A percentile compares a stretch with the other conserved stretches of the same genome.
phyloP scores from a whole-genome alignment of 768 basidiomycete genomes.

The Xerocomus brunneocitrinus region DNA sequence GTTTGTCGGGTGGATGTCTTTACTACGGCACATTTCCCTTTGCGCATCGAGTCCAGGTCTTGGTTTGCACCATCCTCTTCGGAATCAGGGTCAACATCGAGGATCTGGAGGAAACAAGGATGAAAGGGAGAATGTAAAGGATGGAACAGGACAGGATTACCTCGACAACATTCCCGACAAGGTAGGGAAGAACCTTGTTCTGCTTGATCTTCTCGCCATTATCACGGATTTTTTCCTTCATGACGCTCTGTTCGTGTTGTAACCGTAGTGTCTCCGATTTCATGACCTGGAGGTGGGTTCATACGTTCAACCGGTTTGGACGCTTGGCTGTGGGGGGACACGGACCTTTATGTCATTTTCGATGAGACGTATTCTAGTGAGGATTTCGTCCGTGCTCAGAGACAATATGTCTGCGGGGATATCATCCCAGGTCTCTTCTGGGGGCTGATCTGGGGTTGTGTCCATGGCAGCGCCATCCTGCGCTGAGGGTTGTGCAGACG shows the following conservation, averaged over 20 bases:
- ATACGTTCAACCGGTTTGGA: background rate
- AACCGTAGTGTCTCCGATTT: conserved; percentile 88
- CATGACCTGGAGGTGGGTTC: conserved; percentile 71
- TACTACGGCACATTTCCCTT: conserved; percentile 97
- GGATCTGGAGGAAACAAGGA: conserved; percentile 52
- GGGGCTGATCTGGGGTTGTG: conserved; percentile 62
- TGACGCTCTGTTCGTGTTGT: conserved; percentile 90
- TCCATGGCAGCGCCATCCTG: conserved; percentile 55
- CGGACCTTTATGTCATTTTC: conserved; percentile 94
- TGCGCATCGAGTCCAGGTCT: conserved; percentile 92
- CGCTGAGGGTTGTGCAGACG: conserved; percentile 28
- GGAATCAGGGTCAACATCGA: conserved; percentile 89
- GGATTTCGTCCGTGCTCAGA: conserved; percentile 79
- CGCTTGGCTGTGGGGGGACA: background rate
- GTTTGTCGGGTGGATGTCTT: conserved; percentile 99
- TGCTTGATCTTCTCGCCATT: conserved; percentile 99
- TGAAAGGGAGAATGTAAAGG: background rate
- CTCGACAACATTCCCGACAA: conserved; percentile 97
- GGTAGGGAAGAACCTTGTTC: conserved; percentile 97
- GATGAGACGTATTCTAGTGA: conserved; percentile 85
- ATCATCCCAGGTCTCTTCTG: conserved; percentile 85
- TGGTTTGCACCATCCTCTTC: conserved; percentile 96
- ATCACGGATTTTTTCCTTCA: conserved; percentile 98
- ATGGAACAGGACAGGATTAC: conserved; percentile 34
- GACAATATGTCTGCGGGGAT: conserved; percentile 84